Conservation (phyloP, 805 yeast genomes). For the Suhomyces faveliae region DNA sequence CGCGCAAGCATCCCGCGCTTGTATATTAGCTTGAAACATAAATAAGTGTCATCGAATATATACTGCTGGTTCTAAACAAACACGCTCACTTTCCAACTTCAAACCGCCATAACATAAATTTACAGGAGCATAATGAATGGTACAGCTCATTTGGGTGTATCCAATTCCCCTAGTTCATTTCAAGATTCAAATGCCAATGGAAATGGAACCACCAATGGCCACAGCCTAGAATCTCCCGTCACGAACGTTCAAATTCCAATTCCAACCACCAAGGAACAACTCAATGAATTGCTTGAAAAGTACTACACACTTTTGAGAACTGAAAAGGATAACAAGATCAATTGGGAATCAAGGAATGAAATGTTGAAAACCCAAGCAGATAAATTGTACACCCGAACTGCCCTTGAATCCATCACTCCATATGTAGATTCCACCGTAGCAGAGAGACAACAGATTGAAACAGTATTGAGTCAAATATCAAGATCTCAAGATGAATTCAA, state of each 20-base stretch:
- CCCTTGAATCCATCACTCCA: slow-evolving; percentile 4
- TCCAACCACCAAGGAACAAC: slow-evolving; percentile 27
- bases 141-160: not conserved
- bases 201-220: not conserved
- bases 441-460: slow-evolving; percentile 29
- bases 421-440: slow-evolving; percentile 23
- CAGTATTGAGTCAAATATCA: slow-evolving; percentile 27
- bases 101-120: not conserved
- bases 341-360: slow-evolving; percentile 13
- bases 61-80: not conserved
- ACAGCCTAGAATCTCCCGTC: not conserved
- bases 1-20: not conserved
- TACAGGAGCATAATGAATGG: slow-evolving; percentile 1
- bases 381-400: not conserved
- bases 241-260: not conserved
- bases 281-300: slow-evolving; percentile 24
- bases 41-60: not conserved
- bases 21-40: not conserved
- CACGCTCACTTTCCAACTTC: not conserved
- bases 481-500: slow-evolving; percentile 23
- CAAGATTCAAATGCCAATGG: not conserved
- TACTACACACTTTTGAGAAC: slow-evolving; percentile 22
- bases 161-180: not conserved
- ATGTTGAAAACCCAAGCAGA: not conserved
- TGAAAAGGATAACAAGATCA: slow-evolving; percentile 18